phyloP scores from a whole-genome alignment of 495 filamentous ascomycete species.

The Penicillium verhagenii region DNA sequence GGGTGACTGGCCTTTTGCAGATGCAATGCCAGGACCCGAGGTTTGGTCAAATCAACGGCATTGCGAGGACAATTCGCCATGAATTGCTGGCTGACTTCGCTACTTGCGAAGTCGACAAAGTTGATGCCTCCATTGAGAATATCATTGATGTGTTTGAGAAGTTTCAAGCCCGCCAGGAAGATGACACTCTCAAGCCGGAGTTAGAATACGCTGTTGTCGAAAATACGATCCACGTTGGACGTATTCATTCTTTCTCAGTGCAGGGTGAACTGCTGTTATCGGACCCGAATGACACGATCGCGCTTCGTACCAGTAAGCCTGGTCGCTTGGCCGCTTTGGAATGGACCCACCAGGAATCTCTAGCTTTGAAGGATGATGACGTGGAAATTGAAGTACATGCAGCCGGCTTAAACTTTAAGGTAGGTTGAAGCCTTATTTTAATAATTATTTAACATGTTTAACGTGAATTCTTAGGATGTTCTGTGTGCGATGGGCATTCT shows the following conservation, averaged over 20 bases:
- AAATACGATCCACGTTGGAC: slow-evolving; percentile 33
- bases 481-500: slow-evolving; percentile 38
- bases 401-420: slow-evolving; percentile 33
- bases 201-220: slow-evolving; percentile 5
- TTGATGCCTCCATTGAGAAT: not conserved
- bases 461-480: slow-evolving; percentile 28
- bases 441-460: not conserved
- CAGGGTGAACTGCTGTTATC: not conserved
- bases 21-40: slow-evolving; percentile 5
- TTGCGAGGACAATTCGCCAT: slow-evolving; percentile 2
- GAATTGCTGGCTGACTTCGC: slow-evolving; percentile 1
- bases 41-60: slow-evolving; percentile 2
- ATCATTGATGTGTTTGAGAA: not conserved
- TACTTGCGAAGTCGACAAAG: slow-evolving; percentile 1
- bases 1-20: slow-evolving; percentile 3
- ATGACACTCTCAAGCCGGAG: not conserved
- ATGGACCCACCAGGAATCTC: slow-evolving; percentile 35
- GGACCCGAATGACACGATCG: not conserved
- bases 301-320: not conserved
- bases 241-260: not conserved
- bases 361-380: slow-evolving; percentile 9
- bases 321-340: not conserved
- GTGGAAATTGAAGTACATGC: slow-evolving; percentile 32
- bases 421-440: slow-evolving; percentile 1
- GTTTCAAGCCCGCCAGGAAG: not conserved